These are phyloP conservation scores for Mycena chlorophos DNA, from an alignment of 768 basidiomycete species.

Conservation along the genomic window DNA sequence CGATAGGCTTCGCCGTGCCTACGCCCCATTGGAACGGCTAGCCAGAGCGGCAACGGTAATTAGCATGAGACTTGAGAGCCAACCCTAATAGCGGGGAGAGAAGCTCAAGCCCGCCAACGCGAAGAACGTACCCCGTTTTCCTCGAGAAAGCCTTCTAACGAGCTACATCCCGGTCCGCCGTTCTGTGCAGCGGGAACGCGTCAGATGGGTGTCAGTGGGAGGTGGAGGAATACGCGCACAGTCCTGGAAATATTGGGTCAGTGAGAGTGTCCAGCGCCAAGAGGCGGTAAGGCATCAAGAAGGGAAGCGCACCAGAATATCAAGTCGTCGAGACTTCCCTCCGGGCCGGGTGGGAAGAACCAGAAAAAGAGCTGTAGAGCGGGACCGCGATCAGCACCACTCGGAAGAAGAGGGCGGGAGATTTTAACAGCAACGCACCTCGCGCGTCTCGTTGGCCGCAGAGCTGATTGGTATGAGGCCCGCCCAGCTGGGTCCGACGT, in stretches of 20 bases:
- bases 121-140: constrained; percentile 64
- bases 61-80: too few species aligned
- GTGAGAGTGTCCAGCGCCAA: not conserved
- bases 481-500: constrained; percentile 75
- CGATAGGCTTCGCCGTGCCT: constrained; percentile 63
- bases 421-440: constrained; percentile 41
- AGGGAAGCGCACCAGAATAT: constrained; percentile 63
- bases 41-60: not conserved
- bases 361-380: constrained; percentile 69
- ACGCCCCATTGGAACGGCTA: constrained; percentile 69
- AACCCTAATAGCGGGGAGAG: too few species aligned
- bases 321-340: constrained; percentile 69
- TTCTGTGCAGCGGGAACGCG: constrained; percentile 38
- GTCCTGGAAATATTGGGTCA: constrained; percentile 46
- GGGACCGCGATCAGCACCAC: not conserved
- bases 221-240: not conserved
- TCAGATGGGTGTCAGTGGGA: not conserved
- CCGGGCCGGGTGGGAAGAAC: constrained; percentile 79
- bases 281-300: not conserved
- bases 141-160: constrained; percentile 67
- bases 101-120: not conserved
- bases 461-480: constrained; percentile 72
- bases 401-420: not conserved
- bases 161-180: constrained; percentile 80
- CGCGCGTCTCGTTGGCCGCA: constrained; percentile 59